These are phyloP conservation scores for Phaseolus lunatus DNA, from an alignment of 306 rosid genomes.

Conservation along the genomic window DNA sequence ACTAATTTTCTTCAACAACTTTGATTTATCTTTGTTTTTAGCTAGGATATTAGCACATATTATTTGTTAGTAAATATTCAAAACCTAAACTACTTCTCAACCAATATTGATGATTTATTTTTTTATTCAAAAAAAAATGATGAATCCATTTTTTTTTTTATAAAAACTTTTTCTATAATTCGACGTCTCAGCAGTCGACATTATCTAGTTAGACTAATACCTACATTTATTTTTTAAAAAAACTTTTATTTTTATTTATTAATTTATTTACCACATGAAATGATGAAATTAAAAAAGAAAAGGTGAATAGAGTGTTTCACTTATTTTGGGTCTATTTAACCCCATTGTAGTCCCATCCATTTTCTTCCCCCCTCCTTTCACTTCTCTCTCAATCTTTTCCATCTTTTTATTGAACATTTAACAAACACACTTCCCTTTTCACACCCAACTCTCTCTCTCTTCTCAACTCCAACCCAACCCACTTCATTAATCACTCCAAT, in stretches of 20 bases:
- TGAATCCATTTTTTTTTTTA: too few species aligned
- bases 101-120: too few species aligned
- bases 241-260: neutral
- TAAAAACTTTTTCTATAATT: too few species aligned
- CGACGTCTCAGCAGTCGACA: too few species aligned
- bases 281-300: neutral
- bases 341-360: slow-evolving; percentile 38
- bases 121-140: too few species aligned
- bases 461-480: slow-evolving; percentile 37
- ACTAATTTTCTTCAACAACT: too few species aligned
- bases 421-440: slow-evolving; percentile 38
- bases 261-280: neutral
- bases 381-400: slow-evolving; percentile 31
- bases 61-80: too few species aligned
- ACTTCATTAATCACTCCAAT: slow-evolving; percentile 26
- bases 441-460: slow-evolving; percentile 13
- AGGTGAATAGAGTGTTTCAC: slow-evolving; percentile 45
- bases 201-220: too few species aligned
- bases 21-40: too few species aligned
- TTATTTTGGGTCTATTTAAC: slow-evolving; percentile 61
- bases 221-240: too few species aligned
- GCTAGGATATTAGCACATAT: too few species aligned
- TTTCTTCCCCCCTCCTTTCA: slow-evolving; percentile 48
- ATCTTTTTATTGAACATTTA: slow-evolving; percentile 38
- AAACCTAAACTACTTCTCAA: too few species aligned